Evolutionary conservation across 768 basidiomycete species (phyloP).

Genomic region (Exsudoporus frostii): DNA sequence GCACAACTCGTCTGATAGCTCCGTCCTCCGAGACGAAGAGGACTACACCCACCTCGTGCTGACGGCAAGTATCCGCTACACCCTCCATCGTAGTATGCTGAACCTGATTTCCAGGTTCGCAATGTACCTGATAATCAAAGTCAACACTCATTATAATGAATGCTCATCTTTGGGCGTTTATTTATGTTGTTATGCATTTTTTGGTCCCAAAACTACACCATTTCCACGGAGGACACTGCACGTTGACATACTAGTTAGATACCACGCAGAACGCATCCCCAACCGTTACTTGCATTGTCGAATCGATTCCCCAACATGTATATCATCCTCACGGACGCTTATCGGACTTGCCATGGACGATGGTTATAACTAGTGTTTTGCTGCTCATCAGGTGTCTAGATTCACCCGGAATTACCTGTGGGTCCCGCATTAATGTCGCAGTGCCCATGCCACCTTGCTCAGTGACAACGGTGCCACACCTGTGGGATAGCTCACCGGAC

Average conservation of each 20-base stretch:
- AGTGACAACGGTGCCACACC: too few species aligned
- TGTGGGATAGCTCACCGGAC: too few species aligned
- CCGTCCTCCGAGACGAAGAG: constrained; percentile 45
- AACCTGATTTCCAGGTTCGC: constrained; percentile 43
- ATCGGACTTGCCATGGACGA: constrained; percentile 15
- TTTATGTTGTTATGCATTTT: constrained; percentile 10
- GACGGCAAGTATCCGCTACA: constrained; percentile 39
- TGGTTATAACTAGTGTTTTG: background rate
- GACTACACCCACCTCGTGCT: constrained; percentile 57
- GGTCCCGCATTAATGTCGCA: background rate
- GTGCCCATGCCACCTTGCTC: background rate
- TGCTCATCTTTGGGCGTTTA: background rate
- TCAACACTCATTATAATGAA: constrained; percentile 25
- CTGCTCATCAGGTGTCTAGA: constrained; percentile 6
- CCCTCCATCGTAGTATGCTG: constrained; percentile 1
- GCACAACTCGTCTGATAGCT: constrained; percentile 21
- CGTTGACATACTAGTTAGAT: constrained; percentile 17
- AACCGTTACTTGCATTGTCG: constrained; percentile 8
- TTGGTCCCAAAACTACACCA: background rate
- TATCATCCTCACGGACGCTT: constrained; percentile 17
- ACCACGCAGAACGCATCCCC: constrained; percentile 8
- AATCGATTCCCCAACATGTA: constrained; percentile 14
- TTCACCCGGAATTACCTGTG: constrained; percentile 5
- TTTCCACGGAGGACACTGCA: constrained; percentile 1
- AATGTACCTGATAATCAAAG: constrained; percentile 49